Percentiles rank a stretch among this genome's conserved stretches.
phyloP scores from a whole-genome alignment of 768 basidiomycete species.

The Suillus decipiens region DNA sequence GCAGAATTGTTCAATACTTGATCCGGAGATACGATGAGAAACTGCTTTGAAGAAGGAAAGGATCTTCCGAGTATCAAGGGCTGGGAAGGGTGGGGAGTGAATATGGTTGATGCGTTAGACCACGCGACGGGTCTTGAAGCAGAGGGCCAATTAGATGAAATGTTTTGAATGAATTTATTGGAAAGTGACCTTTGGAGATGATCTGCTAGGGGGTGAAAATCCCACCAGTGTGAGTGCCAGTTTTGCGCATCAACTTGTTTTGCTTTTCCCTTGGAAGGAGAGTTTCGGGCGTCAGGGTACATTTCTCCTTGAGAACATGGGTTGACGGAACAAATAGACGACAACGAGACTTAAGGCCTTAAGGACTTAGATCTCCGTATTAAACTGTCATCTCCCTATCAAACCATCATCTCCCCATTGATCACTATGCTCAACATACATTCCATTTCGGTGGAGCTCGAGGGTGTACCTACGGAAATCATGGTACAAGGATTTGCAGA shows the following conservation, averaged over 20 bases:
- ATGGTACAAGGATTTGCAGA: constrained; percentile 80
- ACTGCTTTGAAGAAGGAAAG: constrained; percentile 71
- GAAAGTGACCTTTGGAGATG: constrained; percentile 51
- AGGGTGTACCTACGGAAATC: constrained; percentile 68
- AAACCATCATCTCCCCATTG: neutral
- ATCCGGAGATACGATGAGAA: constrained; percentile 54
- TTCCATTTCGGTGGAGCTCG: constrained; percentile 52
- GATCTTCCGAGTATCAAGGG: constrained; percentile 62
- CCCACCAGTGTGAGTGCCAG: constrained; percentile 77
- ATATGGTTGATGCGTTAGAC: constrained; percentile 69
- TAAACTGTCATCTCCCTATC: neutral
- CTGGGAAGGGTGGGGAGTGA: constrained; percentile 64
- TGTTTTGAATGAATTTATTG: neutral
- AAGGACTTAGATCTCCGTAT: neutral
- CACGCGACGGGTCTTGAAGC: constrained; percentile 63
- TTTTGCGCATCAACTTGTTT: constrained; percentile 43
- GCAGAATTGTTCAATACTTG: constrained; percentile 46
- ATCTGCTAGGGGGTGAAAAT: constrained; percentile 63
- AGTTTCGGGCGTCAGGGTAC: constrained; percentile 25
- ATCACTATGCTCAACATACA: constrained; percentile 25
- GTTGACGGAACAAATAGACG: constrained; percentile 8
- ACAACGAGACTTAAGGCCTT: neutral
- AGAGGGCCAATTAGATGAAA: neutral
- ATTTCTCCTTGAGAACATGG: constrained; percentile 23
- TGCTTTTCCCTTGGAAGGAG: constrained; percentile 55